Percentiles rank a stretch among this genome's conserved stretches.
Conservation (phyloP, 2,329 filamentous ascomycete genomes). For the Hymenoscyphus fraxineus region DNA sequence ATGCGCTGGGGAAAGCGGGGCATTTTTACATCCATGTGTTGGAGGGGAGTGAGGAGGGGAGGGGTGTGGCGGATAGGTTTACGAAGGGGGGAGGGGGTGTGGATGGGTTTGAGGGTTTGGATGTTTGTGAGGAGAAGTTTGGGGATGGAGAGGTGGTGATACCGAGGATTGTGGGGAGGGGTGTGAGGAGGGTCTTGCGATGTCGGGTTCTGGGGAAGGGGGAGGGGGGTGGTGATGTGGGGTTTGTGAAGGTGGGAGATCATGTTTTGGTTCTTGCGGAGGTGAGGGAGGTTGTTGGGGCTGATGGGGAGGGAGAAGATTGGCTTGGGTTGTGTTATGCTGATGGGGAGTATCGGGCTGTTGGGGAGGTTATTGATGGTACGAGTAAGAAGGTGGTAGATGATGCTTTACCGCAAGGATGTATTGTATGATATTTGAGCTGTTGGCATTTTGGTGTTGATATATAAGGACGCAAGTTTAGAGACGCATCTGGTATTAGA, state of each 20-base stretch:
- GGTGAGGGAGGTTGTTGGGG: slow-evolving; percentile 20
- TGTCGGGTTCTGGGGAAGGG: slow-evolving; percentile 13
- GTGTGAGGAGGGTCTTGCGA: slow-evolving; percentile 19
- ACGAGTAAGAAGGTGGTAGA: neutral
- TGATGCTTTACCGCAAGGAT: neutral
- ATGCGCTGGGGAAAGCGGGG: slow-evolving; percentile 20
- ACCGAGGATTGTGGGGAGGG: slow-evolving; percentile 17
- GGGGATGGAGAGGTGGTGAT: neutral
- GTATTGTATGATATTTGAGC: neutral
- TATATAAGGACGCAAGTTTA: neutral
- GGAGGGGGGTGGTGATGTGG: neutral
- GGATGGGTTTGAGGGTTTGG: neutral
- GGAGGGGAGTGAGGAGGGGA: slow-evolving; percentile 18
- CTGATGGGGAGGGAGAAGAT: neutral
- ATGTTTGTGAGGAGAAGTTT: neutral
- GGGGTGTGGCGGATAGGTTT: slow-evolving; percentile 28
- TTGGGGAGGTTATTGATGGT: slow-evolving; percentile 8
- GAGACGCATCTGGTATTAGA: neutral
- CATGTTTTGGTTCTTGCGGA: slow-evolving; percentile 30
- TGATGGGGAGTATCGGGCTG: slow-evolving; percentile 19
- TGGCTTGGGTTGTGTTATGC: slow-evolving; percentile 19
- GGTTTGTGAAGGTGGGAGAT: slow-evolving; percentile 20
- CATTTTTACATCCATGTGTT: slow-evolving; percentile 31
- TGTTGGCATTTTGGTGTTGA: neutral
- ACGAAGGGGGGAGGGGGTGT: slow-evolving; percentile 17